A percentile compares a stretch with the other conserved stretches of the same genome.
Evolutionary conservation across 169 alveolate genomes (phyloP).

Genomic region (Neospora caninum): DNA sequence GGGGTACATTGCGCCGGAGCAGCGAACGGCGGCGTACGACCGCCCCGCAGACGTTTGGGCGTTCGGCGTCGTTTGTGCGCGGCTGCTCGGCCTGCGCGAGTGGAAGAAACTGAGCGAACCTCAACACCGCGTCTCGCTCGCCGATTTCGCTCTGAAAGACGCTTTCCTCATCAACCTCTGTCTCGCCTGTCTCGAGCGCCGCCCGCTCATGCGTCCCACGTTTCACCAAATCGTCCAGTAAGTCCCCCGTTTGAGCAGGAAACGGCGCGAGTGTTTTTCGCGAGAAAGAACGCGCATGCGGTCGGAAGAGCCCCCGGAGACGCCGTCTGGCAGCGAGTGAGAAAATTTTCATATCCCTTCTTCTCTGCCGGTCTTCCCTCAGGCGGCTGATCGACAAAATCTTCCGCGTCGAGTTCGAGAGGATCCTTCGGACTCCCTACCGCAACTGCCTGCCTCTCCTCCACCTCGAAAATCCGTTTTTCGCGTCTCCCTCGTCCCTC

Average conservation of each 20-base stretch:
- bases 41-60: slow-evolving; percentile 72
- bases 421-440: slow-evolving; percentile 41
- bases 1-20: slow-evolving; percentile 72
- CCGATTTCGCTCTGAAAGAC: slow-evolving; percentile 40
- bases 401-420: slow-evolving; percentile 52
- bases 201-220: slow-evolving; percentile 64
- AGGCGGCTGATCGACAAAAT: slow-evolving; percentile 54
- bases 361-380: not conserved
- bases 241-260: too few species aligned
- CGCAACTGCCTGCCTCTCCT: slow-evolving; percentile 45
- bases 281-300: too few species aligned
- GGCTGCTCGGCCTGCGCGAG: slow-evolving; percentile 45
- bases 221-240: slow-evolving; percentile 61
- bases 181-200: slow-evolving; percentile 55
- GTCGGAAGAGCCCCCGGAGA: too few species aligned
- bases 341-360: not conserved
- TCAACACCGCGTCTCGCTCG: not conserved
- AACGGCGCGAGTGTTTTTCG: too few species aligned
- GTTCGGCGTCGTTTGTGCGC: slow-evolving; percentile 68
- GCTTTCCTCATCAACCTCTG: slow-evolving; percentile 46
- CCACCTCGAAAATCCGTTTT: not conserved
- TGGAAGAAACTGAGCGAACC: slow-evolving; percentile 54
- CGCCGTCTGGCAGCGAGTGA: too few species aligned
- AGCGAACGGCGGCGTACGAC: slow-evolving; percentile 66
- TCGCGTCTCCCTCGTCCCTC: not conserved